These are phyloP conservation scores for Xylaria polymorpha DNA, from an alignment of 2,329 filamentous ascomycete species.

Conservation along the genomic window DNA sequence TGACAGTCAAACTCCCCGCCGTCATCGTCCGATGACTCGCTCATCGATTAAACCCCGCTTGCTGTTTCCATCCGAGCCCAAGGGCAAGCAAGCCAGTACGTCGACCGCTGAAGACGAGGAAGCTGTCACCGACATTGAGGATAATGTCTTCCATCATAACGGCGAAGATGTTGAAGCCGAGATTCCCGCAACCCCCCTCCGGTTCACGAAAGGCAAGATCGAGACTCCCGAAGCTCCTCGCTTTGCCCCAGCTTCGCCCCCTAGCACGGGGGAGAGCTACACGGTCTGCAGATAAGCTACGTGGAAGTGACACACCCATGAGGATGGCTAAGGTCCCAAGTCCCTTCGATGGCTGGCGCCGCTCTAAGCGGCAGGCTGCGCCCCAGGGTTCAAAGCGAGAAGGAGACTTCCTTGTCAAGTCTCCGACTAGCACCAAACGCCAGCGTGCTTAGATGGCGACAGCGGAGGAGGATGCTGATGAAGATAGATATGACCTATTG, in stretches of 20 bases:
- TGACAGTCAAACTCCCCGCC: conserved; percentile 46
- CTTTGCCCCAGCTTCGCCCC: conserved; percentile 70
- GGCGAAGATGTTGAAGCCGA: conserved; percentile 53
- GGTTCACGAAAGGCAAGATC: conserved; percentile 52
- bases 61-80: conserved; percentile 70
- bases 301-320: conserved; percentile 56
- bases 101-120: conserved; percentile 66
- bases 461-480: conserved; percentile 29
- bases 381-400: conserved; percentile 58
- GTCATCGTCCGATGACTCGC: conserved; percentile 64
- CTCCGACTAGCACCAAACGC: conserved; percentile 49
- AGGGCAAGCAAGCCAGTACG: conserved; percentile 57
- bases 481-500: conserved; percentile 14
- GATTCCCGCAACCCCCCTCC: conserved; percentile 53
- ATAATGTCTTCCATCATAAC: conserved; percentile 54
- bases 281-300: conserved; percentile 64
- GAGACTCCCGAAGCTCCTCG: conserved; percentile 66
- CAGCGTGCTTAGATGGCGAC: conserved; percentile 48
- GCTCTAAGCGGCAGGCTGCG: conserved; percentile 67
- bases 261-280: conserved; percentile 70
- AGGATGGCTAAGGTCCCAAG: conserved; percentile 58
- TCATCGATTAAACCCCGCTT: conserved; percentile 78
- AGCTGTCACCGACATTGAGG: conserved; percentile 69
- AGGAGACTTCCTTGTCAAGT: conserved; percentile 52
- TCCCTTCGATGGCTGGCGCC: conserved; percentile 76